These are phyloP conservation scores for Prosopis cineraria DNA, from an alignment of 306 rosid genomes.

Conservation along the genomic window DNA sequence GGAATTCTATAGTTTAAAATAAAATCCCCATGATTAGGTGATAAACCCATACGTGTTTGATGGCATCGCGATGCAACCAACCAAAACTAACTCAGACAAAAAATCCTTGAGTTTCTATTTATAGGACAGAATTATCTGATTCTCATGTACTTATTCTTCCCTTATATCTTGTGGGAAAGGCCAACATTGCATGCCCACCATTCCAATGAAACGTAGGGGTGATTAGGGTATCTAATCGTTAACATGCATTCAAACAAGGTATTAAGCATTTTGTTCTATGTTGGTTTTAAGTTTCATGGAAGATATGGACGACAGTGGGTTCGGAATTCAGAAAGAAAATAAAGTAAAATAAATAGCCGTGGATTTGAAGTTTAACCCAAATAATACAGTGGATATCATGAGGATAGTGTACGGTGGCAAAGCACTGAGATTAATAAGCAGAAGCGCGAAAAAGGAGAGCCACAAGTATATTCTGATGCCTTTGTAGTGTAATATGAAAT, in stretches of 20 bases:
- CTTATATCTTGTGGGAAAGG: neutral
- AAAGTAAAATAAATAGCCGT: neutral
- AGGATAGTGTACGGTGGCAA: neutral
- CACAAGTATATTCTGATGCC: too few relatives aligned
- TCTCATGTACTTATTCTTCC: too few relatives aligned
- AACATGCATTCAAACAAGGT: neutral
- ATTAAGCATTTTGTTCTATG: neutral
- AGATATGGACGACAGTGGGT: neutral
- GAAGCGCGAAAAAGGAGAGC: slow-evolving; percentile 10
- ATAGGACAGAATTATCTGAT: too few relatives aligned
- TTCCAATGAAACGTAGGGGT: neutral
- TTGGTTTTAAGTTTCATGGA: neutral
- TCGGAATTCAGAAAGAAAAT: neutral
- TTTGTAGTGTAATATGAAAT: too few relatives aligned
- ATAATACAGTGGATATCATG: too few relatives aligned
- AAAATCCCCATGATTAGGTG: neutral
- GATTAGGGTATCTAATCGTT: neutral
- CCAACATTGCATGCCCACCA: neutral
- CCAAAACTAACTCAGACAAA: neutral
- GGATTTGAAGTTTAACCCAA: neutral
- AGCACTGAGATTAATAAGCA: neutral
- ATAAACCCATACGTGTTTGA: neutral
- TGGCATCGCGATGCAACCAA: neutral
- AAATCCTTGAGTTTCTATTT: too few relatives aligned
- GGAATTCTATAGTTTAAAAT: neutral